phyloP scores from a whole-genome alignment of 202 grass and related monocot species.

The Digitaria exilis region DNA sequence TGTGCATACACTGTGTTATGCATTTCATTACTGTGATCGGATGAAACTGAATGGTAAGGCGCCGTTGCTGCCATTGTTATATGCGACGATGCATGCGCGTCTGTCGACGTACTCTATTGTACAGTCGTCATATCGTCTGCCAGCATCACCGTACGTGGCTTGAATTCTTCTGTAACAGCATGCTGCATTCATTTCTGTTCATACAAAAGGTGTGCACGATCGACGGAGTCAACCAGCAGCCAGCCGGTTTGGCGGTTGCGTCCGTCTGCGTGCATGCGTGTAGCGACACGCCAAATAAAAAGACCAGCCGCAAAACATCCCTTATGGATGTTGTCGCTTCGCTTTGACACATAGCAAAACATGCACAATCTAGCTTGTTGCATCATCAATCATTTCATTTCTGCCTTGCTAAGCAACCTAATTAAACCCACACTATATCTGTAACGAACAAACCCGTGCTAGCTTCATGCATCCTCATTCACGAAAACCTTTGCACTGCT shows the following conservation, averaged over 20 bases:
- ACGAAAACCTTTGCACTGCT: too few species aligned
- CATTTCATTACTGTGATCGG: not conserved
- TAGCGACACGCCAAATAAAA: constrained; percentile 36
- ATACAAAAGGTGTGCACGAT: not conserved
- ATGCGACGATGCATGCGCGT: not conserved
- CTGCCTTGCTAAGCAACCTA: not conserved
- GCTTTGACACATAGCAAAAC: constrained; percentile 34
- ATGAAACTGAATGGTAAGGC: not conserved
- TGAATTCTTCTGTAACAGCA: too few species aligned
- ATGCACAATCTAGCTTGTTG: not conserved
- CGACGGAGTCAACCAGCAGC: not conserved
- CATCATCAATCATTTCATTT: not conserved
- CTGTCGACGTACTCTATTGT: too few species aligned
- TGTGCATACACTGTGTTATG: not conserved
- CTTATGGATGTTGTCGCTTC: constrained; percentile 23
- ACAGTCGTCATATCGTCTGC: too few species aligned
- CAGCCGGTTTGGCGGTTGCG: constrained; percentile 26
- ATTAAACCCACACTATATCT: not conserved
- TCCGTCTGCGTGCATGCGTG: constrained; percentile 36
- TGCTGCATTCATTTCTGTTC: not conserved
- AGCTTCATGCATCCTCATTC: not conserved
- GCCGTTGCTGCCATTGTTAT: not conserved
- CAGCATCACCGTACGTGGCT: too few species aligned
- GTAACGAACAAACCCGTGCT: not conserved
- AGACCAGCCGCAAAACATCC: not conserved